Evolutionary conservation across 1,284 basidiomycete species (phyloP).

Genomic region (Schizophyllum commune): DNA sequence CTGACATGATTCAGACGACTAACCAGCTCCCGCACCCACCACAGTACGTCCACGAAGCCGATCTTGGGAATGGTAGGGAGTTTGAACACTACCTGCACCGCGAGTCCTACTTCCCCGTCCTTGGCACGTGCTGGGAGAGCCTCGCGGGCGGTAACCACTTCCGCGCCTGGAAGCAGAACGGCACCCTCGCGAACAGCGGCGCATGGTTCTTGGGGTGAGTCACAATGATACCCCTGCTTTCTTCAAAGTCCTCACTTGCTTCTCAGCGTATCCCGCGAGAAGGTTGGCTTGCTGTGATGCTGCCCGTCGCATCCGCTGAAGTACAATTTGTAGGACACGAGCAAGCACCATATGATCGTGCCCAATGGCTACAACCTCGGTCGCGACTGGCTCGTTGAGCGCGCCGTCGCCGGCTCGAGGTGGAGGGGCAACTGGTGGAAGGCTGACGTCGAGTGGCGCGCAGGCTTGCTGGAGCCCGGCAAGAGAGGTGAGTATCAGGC

Average conservation of each 20-base stretch:
- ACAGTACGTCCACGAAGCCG: slow-evolving; percentile 48
- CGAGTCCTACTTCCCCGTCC: slow-evolving; percentile 54
- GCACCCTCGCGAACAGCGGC: slow-evolving; percentile 48
- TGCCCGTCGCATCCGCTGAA: background rate
- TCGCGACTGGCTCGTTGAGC: slow-evolving; percentile 63
- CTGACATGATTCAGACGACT: too few species aligned
- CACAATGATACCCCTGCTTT: slow-evolving; percentile 20
- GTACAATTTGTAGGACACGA: slow-evolving; percentile 38
- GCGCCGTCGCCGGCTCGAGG: slow-evolving; percentile 46
- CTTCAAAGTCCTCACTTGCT: background rate
- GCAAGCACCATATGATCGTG: slow-evolving; percentile 62
- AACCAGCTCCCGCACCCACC: background rate
- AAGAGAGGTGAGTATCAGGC: slow-evolving; percentile 41
- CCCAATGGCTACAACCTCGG: slow-evolving; percentile 71
- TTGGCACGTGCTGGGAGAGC: slow-evolving; percentile 71
- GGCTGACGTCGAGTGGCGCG: slow-evolving; percentile 66
- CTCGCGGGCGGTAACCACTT: slow-evolving; percentile 58
- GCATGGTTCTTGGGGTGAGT: slow-evolving; percentile 70
- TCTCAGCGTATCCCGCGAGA: background rate
- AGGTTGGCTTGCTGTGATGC: background rate
- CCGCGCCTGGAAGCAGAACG: slow-evolving; percentile 70
- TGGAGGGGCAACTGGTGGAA: slow-evolving; percentile 36
- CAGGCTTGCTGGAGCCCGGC: slow-evolving; percentile 58
- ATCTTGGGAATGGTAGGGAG: slow-evolving; percentile 62
- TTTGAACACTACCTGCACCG: slow-evolving; percentile 60